Conservation (phyloP, 192 early-diverging fungal genomes). For the Rhizophagus clarus region DNA sequence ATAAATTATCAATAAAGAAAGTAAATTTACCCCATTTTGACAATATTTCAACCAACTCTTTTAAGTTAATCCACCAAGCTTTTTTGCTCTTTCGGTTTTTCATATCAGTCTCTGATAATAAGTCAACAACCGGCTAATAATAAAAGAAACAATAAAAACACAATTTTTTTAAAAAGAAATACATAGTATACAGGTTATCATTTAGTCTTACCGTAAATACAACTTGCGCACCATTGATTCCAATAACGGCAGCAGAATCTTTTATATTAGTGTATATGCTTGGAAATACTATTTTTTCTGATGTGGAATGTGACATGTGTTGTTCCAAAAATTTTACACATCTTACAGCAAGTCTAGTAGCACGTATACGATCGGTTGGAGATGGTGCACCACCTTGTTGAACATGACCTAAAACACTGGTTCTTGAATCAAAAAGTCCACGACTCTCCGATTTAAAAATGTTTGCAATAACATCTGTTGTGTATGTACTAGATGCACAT, state of each 20-base stretch:
- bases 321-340: constrained; percentile 84
- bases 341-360: constrained; percentile 80
- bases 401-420: constrained; percentile 90
- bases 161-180: background rate
- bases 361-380: constrained; percentile 96
- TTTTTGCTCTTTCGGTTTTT: constrained; percentile 70
- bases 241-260: constrained; percentile 75
- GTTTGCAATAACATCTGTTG: constrained; percentile 81
- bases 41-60: constrained; percentile 64
- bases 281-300: constrained; percentile 51
- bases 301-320: constrained; percentile 52
- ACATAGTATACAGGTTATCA: background rate
- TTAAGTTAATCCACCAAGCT: constrained; percentile 70
- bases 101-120: constrained; percentile 77
- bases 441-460: constrained; percentile 88
- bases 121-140: constrained; percentile 57
- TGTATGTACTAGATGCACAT: constrained; percentile 77
- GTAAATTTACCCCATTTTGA: constrained; percentile 52
- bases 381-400: constrained; percentile 94
- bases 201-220: constrained; percentile 54
- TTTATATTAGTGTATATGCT: constrained; percentile 59
- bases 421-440: constrained; percentile 87
- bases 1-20: background rate
- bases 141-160: background rate
- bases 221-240: constrained; percentile 77